Base-by-base conservation (phyloP, 345 rosid species). In the Pseudoturritis turrita region DNA sequence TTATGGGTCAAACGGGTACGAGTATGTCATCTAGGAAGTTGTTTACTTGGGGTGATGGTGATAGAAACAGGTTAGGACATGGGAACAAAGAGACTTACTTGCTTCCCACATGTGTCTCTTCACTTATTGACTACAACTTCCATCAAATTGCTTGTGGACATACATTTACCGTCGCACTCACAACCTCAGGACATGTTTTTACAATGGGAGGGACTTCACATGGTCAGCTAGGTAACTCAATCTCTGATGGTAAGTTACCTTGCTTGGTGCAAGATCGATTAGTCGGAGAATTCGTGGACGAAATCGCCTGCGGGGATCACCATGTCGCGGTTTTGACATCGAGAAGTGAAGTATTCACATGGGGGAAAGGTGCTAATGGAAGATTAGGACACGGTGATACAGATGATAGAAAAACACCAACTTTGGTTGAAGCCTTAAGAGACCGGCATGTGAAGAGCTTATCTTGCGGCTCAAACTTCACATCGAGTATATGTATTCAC, bases 11-110 rank as follows among this genome's bases (percentile, higher is more conserved):
- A 8, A 17, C 83, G 0, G 91, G 96, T 57, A 47, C 79, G 7
- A 84, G 58, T 62, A 58, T 81, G 63, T 79, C 85, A 15, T 86
- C 97, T 2, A 82, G 88, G 74, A 95, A 95, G 81, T 76, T 95
- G 80, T 95, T 95, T 80, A 89, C 97, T 23, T 95, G 99, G 99
- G 99, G 99, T 19, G 97, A 89, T 77, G 99, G 99, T 15, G 96
- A 89, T 36, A 88, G 88, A 76, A 52, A 94, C 65, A 88, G 96
- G 28, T 81, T 95, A 74, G 99, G 99, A 1, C 99, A 95, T 67
- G 97, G 96, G 50, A 91, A 69, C 79, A 89, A 88, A 83, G 99
- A 91, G 14, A 81, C 88, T 60, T 87, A 88, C 61, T 77, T 95
- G 69, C 83, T 89, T 74, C 99, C 99, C 7, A 89, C 89, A 47